Percentiles rank a stretch among this genome's conserved stretches.
Conservation (phyloP, 169 alveolate species). For the Plasmodium reichenowi region DNA sequence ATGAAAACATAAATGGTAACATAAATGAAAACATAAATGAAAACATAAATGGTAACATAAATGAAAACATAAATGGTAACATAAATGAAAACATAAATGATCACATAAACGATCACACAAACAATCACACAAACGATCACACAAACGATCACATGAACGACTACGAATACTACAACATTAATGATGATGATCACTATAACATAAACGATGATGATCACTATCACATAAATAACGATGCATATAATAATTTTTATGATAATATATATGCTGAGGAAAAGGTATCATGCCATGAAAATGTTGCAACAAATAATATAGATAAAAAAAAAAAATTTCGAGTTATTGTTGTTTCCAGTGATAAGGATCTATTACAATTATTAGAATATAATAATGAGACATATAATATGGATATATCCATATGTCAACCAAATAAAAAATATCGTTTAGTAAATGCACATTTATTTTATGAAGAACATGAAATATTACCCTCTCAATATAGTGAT, state of each 20-base stretch:
- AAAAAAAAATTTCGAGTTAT: slow-evolving; percentile 73
- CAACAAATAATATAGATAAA: slow-evolving; percentile 22
- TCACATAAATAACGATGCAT: slow-evolving; percentile 14
- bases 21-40: no score
- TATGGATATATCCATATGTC: slow-evolving; percentile 79
- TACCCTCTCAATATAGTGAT: slow-evolving; percentile 77
- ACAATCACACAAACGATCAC: no score
- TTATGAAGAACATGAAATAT: slow-evolving; percentile 79
- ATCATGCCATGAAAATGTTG: background rate
- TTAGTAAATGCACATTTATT: slow-evolving; percentile 81
- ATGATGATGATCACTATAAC: no score
- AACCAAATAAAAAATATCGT: slow-evolving; percentile 84
- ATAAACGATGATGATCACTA: background rate
- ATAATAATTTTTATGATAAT: background rate
- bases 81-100: no score
- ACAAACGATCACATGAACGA: no score
- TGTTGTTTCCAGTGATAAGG: slow-evolving; percentile 86
- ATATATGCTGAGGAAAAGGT: background rate
- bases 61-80: no score
- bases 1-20: no score
- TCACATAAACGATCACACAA: no score
- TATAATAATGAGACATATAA: slow-evolving; percentile 77
- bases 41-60: no score
- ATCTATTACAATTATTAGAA: slow-evolving; percentile 80
- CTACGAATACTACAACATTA: no score